Evolutionary conservation across 2,329 filamentous ascomycete species (phyloP), one percentile per base, ranked within the genome.

Genomic region (Onygenales sp.): DNA sequence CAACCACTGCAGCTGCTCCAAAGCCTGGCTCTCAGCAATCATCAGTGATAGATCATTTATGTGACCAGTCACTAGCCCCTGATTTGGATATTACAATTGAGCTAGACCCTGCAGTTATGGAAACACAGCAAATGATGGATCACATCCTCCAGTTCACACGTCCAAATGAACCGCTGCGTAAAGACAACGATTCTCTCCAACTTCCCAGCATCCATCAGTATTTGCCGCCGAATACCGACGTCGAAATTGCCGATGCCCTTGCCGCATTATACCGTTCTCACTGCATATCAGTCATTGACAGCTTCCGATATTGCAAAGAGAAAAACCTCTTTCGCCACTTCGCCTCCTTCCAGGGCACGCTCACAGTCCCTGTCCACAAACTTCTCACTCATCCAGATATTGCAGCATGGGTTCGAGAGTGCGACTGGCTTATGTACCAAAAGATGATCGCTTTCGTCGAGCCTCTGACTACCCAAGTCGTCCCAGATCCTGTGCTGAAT

Each of bases 251-350:
- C 31, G 87, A 87, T 62, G 91, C 90, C 3, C 76, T 98, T 21
- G 83, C 84, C 39, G 91, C 92, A 4, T 78, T 97, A 27, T 98
- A 98, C 66, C 84, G 90, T 49, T 93, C 92, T 2, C 92, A 97
- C 66, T 95, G 91, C 67, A 96, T 93, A 11, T 96, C 91, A 0
- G 79, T 98, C 4, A 87, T 98, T 34, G 93, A 98, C 70, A 92
- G 89, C 62, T 90, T 98, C 57, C 87, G 93, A 33, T 97, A 88
- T 68, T 96, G 92, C 77, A 94, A 93, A 65, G 89, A 96, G 69
- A 95, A 95, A 72, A 92, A 90, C 6, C 95, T 98, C 68, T 95
- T 95, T 67, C 88, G 94, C 59, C 81, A 96, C 13, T 95, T 94
- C 67, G 91, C 87, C 5, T 93, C 92, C 1, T 97, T 98, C 68